Evolutionary conservation across 2,329 filamentous ascomycete genomes (phyloP), one percentile per base, ranked within the genome.

Genomic region (Coniochaeta sp.): DNA sequence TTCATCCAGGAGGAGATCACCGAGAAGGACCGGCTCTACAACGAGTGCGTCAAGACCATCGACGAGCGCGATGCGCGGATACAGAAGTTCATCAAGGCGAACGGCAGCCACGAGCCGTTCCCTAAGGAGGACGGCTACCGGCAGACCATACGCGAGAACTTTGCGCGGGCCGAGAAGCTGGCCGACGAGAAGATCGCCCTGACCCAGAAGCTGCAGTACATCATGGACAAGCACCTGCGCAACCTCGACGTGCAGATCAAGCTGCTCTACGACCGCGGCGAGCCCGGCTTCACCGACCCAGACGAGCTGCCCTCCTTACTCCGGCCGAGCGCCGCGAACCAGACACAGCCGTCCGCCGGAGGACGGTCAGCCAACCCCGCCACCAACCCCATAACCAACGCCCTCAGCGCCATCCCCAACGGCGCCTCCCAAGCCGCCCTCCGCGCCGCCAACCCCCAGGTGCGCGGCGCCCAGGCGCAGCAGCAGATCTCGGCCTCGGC

Each of bases 1-100:
- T 92, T 93, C 75, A 81, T 93, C 63, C 88, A 93, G 69, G 90
- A 93, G 70, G 90, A 95, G 74, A 90, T 93, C 64, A 81, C 86
- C 69, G 88, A 90, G 71, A 93, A 93, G 73, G 90, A 96, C 71
- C 81, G 84, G 57, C 81, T 86, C 64, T 89, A 90, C 65, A 79
- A 84, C 69, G 86, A 90, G 55, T 87, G 88, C 70, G 78, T 87
- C 61, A 81, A 84, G 62, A 81, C 83, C 64, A 90, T 93, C 69
- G 83, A 86, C 44, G 86, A 89, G 61, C 86, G 88, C 65, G 90
- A 96, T 69, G 81, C 75, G 58, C 87, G 87, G 69, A 85, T 95
- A 44, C 90, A 96, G 70, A 91, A 89, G 74, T 93, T 87, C 79
- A 90, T 93, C 72, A 90, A 89, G 68, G 76, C 83, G 19, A 89